These are phyloP conservation scores for Thecaphora frezii DNA, from an alignment of 1,284 basidiomycete species.

Conservation along the genomic window DNA sequence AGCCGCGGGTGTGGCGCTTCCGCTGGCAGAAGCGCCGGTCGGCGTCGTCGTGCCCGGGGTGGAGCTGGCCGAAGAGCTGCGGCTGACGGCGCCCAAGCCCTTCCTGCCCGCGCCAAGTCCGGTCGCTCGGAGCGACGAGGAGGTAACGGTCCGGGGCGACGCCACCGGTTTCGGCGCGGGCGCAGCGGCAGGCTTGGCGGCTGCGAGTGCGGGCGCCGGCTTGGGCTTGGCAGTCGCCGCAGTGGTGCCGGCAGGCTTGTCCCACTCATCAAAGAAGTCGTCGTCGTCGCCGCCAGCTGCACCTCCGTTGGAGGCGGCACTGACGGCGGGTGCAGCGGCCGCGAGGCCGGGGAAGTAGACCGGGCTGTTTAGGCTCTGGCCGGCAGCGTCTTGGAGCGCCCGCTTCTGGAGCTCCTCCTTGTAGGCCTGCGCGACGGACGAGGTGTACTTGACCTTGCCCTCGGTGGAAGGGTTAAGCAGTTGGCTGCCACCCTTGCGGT, in stretches of 20 bases:
- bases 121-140: conserved; percentile 38
- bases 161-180: conserved; percentile 13
- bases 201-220: conserved; percentile 17
- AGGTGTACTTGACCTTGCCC: conserved; percentile 85
- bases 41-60: conserved; percentile 33
- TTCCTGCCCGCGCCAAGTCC: conserved; percentile 29
- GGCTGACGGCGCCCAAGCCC: conserved; percentile 33
- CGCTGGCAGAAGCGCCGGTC: conserved; percentile 8
- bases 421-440: conserved; percentile 80
- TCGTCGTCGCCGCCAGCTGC: conserved; percentile 67
- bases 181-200: conserved; percentile 6
- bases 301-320: conserved; percentile 36
- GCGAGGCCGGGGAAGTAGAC: conserved; percentile 56
- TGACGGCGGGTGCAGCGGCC: conserved; percentile 61
- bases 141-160: conserved; percentile 45
- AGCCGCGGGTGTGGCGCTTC: conserved; percentile 7
- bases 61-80: conserved; percentile 37
- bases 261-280: conserved; percentile 96
- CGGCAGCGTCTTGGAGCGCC: conserved; percentile 72
- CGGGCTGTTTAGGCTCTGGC: conserved; percentile 43
- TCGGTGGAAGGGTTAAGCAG: conserved; percentile 73
- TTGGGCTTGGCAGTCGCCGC: conserved; percentile 12
- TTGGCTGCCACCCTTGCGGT: conserved; percentile 75
- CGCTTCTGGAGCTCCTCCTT: conserved; percentile 85
- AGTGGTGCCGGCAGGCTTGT: conserved; percentile 67